Base-by-base conservation (phyloP, 2,329 filamentous ascomycete genomes). In the Bipolaris victoriae region DNA sequence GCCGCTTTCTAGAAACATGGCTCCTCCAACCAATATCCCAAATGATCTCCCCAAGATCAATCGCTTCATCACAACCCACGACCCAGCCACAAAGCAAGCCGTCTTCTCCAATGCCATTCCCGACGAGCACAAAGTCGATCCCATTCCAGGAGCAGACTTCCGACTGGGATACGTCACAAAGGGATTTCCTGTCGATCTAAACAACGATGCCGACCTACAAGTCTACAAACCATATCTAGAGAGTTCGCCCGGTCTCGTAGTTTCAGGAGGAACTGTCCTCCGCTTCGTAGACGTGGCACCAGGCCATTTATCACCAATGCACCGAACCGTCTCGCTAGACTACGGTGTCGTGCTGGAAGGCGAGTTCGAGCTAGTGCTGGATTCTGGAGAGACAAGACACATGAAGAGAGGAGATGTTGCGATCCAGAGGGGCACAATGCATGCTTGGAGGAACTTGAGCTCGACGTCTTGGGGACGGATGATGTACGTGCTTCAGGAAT, bases 81-180 rank as follows among this genome's bases (percentile, higher is more conserved):
- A 76, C 45, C 49, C 61, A 2, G 43, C 68, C 5, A 69, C 66
- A 31, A 74, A 73, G 22, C 67, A 75, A 58, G 69, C 73, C 3
- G 59, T 76, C 35, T 77, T 77, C 60, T 73, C 69, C 2, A 52
- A 63, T 24, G 59, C 61, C 1, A 10, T 76, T 5, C 55, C 63
- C 3, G 70, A 72, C 33, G 67, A 71, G 5, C 53, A 59, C 7
- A 58, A 57, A 40, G 62, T 67, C 50, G 48, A 62, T 41, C 53
- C 11, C 6, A 65, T 74, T 3, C 69, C 69, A 11, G 52, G 44
- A 22, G 70, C 68, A 6, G 71, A 68, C 18, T 84, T 84, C 63
- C 74, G 73, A 16, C 77, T 83, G 3, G 76, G 74, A 39, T 85
- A 85, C 65, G 77, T 80, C 5, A 82, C 83, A 2, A 76, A 79